Evolutionary conservation across 169 alveolate species (phyloP), one percentile per base, ranked within the genome.

Genomic region (Perkinsus olseni): DNA sequence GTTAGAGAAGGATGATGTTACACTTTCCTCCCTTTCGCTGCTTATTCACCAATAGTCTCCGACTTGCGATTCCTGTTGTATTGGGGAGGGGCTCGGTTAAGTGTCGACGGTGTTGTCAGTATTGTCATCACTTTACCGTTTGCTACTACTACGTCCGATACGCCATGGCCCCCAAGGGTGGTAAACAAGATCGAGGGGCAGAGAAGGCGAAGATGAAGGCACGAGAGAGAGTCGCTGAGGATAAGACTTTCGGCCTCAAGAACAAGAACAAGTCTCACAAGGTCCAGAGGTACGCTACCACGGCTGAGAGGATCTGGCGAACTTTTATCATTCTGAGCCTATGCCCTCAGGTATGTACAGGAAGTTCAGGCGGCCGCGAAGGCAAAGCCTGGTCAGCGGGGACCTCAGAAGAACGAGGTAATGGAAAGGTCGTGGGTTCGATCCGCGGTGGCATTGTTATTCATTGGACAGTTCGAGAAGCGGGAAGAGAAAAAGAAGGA

Each of bases 181-280:
- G 4, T 28, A 62, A 62, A 62, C 97, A 96, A 94, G 97, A 97
- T 92, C 96, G 96, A 96, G 98, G 96, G 92, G 97, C 96, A 94
- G 98, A 98, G 96, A 98, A 98, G 94, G 98, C 99, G 36, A 98
- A 98, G 93, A 98, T 98, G 94, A 99, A 98, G 96, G 98, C 97
- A 95, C 98, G 98, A 92, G 99, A 98, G 96, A 99, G 99, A 96
- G 96, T 99, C 95, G 98, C 98, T 51, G 99, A 99, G 95, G 99
- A 99, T 96, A 99, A 98, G 95, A 99, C 99, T 1, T 99, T 99
- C 96, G 99, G 99, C 74, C 95, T 99, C 38, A 99, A 99, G 95
- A 99, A 99, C 96, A 99, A 99, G 96, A 98, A 98, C 95, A 99
- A 99, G 95, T 96, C 99, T 51, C 98, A 98, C 92, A 95, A 98